Evolutionary conservation across 305 asterid genomes (phyloP).

Genomic region (Fraxinus velutina): DNA sequence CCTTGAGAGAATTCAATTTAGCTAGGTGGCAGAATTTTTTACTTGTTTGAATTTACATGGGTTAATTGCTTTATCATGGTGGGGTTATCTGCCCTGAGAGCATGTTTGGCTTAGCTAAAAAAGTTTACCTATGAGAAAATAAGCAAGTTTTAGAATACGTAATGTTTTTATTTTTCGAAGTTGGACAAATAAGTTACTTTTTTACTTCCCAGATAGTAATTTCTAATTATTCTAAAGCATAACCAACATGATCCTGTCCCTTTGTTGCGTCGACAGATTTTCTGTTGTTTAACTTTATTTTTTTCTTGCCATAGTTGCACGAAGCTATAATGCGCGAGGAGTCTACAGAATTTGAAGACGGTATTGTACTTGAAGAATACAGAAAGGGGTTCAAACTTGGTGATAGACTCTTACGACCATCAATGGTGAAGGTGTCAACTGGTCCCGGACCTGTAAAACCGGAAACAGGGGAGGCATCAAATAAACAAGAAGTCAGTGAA

Average conservation of each 20-base stretch:
- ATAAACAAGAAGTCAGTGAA: slow-evolving; percentile 28
- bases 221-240: background rate
- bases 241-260: background rate
- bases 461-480: slow-evolving; percentile 28
- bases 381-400: slow-evolving; percentile 76
- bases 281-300: slow-evolving; percentile 13
- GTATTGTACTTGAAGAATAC: slow-evolving; percentile 60
- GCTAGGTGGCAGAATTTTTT: background rate
- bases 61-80: background rate
- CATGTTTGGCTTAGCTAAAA: background rate
- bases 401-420: slow-evolving; percentile 75
- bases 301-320: slow-evolving; percentile 53
- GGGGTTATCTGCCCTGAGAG: background rate
- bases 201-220: background rate
- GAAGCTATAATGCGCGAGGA: slow-evolving; percentile 94
- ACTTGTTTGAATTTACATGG: background rate
- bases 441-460: slow-evolving; percentile 75
- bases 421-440: slow-evolving; percentile 90
- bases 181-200: background rate
- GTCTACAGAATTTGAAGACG: slow-evolving; percentile 65
- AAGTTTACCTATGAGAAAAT: background rate
- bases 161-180: too few species aligned
- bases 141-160: background rate
- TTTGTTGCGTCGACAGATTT: background rate
- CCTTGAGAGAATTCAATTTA: background rate